These are phyloP conservation scores for Aspergillus nomiae DNA, from an alignment of 2,329 filamentous ascomycete species.

Conservation along the genomic window DNA sequence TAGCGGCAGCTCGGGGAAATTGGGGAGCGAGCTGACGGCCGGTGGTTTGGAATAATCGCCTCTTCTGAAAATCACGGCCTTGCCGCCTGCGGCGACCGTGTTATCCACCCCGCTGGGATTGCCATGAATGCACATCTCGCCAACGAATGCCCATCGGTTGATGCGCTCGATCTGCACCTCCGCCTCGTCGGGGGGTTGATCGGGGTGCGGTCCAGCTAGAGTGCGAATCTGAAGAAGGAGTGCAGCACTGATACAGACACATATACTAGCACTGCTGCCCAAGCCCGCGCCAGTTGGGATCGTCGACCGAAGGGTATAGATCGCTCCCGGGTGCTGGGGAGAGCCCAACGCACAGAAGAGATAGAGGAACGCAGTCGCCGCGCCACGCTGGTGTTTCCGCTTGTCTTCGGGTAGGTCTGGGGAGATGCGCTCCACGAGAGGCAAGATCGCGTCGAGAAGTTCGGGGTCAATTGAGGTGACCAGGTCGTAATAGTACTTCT, in stretches of 20 bases:
- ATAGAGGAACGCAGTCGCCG: constrained; percentile 86
- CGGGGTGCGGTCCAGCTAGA: constrained; percentile 84
- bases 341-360: constrained; percentile 86
- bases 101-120: constrained; percentile 97
- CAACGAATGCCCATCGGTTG: constrained; percentile 96
- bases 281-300: constrained; percentile 90
- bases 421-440: constrained; percentile 74
- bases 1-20: constrained; percentile 89
- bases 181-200: constrained; percentile 86
- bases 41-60: constrained; percentile 77
- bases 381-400: constrained; percentile 80
- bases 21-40: constrained; percentile 72
- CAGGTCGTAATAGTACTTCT: constrained; percentile 92
- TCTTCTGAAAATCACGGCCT: constrained; percentile 88
- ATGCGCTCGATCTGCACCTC: constrained; percentile 89
- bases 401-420: constrained; percentile 64
- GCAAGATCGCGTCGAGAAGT: constrained; percentile 76
- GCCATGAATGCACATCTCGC: constrained; percentile 95
- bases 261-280: constrained; percentile 91
- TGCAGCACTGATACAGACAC: constrained; percentile 82
- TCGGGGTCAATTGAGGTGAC: constrained; percentile 83
- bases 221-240: constrained; percentile 86
- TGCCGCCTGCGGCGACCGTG: constrained; percentile 89
- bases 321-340: constrained; percentile 74
- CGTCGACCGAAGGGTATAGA: constrained; percentile 90